Evolutionary conservation across 2,329 filamentous ascomycete genomes (phyloP).

Genomic region (Fusarium foetens): DNA sequence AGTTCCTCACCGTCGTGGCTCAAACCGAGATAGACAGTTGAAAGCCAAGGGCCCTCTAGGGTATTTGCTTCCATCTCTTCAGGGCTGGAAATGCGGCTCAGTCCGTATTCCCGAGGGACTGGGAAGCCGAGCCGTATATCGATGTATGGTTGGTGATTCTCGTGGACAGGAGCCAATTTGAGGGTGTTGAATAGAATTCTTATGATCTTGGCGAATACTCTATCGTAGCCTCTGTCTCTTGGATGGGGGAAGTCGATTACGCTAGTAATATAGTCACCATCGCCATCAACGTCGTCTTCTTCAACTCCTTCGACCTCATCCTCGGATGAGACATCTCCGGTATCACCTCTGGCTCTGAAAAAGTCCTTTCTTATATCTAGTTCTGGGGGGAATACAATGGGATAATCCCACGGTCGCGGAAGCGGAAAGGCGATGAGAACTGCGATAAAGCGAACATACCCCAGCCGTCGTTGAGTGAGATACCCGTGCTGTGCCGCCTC

Average conservation of each 20-base stretch:
- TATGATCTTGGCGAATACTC: not conserved
- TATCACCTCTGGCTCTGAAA: not conserved
- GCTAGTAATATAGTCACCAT: not conserved
- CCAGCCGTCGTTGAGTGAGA: not conserved
- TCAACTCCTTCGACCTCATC: not conserved
- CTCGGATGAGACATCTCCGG: not conserved
- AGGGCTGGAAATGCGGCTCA: not conserved
- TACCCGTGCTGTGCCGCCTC: constrained; percentile 7
- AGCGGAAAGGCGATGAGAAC: constrained; percentile 14
- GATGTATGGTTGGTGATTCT: constrained; percentile 9
- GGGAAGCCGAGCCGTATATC: constrained; percentile 3
- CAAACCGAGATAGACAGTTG: constrained; percentile 1
- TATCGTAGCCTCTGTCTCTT: constrained; percentile 6
- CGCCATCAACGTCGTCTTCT: not conserved
- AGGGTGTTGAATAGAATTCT: not conserved
- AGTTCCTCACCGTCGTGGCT: not conserved
- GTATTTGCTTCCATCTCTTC: constrained; percentile 7
- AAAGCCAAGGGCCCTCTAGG: not conserved
- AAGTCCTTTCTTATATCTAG: not conserved
- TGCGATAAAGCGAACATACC: not conserved
- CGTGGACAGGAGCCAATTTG: constrained; percentile 1
- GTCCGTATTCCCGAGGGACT: constrained; percentile 3
- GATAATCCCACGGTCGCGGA: constrained; percentile 6
- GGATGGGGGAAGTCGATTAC: not conserved
- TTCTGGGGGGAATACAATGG: not conserved